Evolutionary conservation across 2,329 filamentous ascomycete species (phyloP).

Genomic region (Fusarium sulawesiense): DNA sequence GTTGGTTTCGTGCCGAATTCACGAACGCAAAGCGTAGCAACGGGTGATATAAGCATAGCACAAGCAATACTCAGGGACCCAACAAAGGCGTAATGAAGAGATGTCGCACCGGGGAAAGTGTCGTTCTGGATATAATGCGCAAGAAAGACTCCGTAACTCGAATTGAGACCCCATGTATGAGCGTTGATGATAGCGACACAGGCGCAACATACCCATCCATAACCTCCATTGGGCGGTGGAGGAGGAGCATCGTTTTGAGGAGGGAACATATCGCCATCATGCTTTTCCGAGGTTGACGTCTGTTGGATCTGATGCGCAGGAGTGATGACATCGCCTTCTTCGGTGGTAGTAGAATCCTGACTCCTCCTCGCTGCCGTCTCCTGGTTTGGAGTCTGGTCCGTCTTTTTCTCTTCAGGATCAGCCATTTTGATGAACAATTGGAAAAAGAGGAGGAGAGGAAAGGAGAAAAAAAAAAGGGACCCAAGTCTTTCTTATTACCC

Average conservation of each 20-base stretch:
- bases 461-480: constrained; percentile 19
- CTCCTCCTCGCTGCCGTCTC: constrained; percentile 24
- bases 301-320: constrained; percentile 22
- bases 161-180: constrained; percentile 81
- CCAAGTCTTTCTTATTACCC: constrained; percentile 33
- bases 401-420: constrained; percentile 39
- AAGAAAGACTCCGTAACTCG: constrained; percentile 62
- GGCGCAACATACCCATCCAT: constrained; percentile 60
- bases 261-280: constrained; percentile 23
- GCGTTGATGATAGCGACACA: constrained; percentile 66
- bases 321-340: constrained; percentile 40
- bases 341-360: constrained; percentile 36
- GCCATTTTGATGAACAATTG: constrained; percentile 14
- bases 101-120: constrained; percentile 70
- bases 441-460: neutral
- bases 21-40: constrained; percentile 72
- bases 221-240: constrained; percentile 69
- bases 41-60: constrained; percentile 74
- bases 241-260: constrained; percentile 34
- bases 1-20: constrained; percentile 71
- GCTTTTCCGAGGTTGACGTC: constrained; percentile 16
- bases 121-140: constrained; percentile 68
- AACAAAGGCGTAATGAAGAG: constrained; percentile 80
- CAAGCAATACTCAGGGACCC: constrained; percentile 58
- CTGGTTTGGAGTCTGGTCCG: constrained; percentile 11